Evolutionary conservation across 1,284 basidiomycete genomes (phyloP).

Genomic region (Porodaedalea pini): DNA sequence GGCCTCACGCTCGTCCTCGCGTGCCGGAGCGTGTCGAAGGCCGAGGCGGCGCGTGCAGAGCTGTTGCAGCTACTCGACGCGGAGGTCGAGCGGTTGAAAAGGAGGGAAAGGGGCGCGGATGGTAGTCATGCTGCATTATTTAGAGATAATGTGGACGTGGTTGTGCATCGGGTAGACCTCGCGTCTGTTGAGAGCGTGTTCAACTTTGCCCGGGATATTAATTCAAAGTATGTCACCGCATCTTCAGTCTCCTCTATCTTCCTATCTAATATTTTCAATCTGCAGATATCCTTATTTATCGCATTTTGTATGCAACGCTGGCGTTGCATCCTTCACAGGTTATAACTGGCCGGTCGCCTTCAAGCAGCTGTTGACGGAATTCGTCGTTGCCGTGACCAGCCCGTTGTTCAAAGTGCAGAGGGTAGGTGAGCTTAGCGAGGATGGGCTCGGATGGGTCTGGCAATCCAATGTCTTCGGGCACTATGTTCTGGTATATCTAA

Average conservation of each 20-base stretch:
- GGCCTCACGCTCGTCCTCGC: slow-evolving; percentile 80
- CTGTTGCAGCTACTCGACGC: slow-evolving; percentile 55
- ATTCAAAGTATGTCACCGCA: slow-evolving; percentile 45
- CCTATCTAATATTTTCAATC: slow-evolving; percentile 6
- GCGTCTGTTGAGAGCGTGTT: slow-evolving; percentile 61
- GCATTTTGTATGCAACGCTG: slow-evolving; percentile 81
- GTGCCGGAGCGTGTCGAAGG: slow-evolving; percentile 67
- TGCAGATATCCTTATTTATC: slow-evolving; percentile 79
- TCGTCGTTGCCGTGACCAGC: slow-evolving; percentile 48
- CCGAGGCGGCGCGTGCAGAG: slow-evolving; percentile 54
- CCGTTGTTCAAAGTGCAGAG: slow-evolving; percentile 64
- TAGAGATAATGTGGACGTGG: slow-evolving; percentile 57
- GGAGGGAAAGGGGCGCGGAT: slow-evolving; percentile 24
- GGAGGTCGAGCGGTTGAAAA: slow-evolving; percentile 39
- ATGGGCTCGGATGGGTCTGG: slow-evolving; percentile 80
- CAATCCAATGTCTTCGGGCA: slow-evolving; percentile 85
- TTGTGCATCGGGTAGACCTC: slow-evolving; percentile 65
- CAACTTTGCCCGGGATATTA: slow-evolving; percentile 56
- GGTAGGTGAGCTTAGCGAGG: slow-evolving; percentile 58
- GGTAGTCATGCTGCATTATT: slow-evolving; percentile 46
- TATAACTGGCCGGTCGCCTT: slow-evolving; percentile 53
- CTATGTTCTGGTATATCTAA: slow-evolving; percentile 66
- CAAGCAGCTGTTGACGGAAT: slow-evolving; percentile 49
- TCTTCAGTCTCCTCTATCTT: slow-evolving; percentile 1
- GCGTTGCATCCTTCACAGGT: slow-evolving; percentile 59